phyloP scores from a whole-genome alignment of 305 asterid genomes.

The Fraxinus floribunda region DNA sequence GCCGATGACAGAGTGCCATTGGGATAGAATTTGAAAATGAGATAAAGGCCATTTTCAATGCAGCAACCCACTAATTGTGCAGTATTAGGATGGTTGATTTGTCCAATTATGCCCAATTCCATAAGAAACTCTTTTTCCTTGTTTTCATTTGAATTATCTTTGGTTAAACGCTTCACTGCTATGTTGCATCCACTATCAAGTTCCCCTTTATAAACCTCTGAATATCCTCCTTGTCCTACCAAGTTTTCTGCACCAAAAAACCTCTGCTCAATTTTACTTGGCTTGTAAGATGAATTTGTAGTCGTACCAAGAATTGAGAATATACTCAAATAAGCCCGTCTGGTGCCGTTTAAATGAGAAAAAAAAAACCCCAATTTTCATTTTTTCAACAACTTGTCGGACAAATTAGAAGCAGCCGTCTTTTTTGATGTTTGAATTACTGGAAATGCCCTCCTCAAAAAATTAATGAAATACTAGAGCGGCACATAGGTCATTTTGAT shows the following conservation, averaged over 20 bases:
- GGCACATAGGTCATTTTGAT: not conserved
- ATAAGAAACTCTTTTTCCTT: conserved; percentile 75
- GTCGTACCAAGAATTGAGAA: not conserved
- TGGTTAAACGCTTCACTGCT: conserved; percentile 71
- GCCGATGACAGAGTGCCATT: conserved; percentile 80
- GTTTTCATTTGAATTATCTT: conserved; percentile 46
- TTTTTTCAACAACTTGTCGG: too few species aligned
- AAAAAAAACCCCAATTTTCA: too few species aligned
- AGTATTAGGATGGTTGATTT: conserved; percentile 69
- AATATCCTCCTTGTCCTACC: conserved; percentile 90
- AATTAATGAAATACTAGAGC: too few species aligned
- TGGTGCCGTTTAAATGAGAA: too few species aligned
- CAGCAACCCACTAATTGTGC: conserved; percentile 72
- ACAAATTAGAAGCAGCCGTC: too few species aligned
- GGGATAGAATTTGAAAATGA: conserved; percentile 67
- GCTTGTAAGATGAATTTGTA: not conserved
- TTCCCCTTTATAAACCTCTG: conserved; percentile 72
- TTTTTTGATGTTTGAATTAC: too few species aligned
- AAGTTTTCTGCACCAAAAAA: conserved; percentile 50
- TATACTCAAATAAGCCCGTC: too few species aligned
- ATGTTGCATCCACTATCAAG: conserved; percentile 44
- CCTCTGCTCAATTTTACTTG: not conserved
- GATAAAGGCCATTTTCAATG: conserved; percentile 75
- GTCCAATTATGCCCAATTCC: conserved; percentile 79
- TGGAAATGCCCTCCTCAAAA: too few species aligned